phyloP scores from a whole-genome alignment of 306 rosid species.

The Cucurbita ficifolia region DNA sequence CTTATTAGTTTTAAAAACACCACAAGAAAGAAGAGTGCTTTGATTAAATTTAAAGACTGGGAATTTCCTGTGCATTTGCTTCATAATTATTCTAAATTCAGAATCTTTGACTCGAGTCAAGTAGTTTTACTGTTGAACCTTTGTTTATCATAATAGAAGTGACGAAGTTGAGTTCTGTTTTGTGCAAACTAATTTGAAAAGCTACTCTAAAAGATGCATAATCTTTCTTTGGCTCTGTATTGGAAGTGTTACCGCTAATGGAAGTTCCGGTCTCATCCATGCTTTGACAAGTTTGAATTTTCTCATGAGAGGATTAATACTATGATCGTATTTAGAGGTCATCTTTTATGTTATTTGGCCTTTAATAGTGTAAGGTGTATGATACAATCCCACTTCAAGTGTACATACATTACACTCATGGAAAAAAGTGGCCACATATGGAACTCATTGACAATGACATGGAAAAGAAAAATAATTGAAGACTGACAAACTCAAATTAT shows the following conservation, averaged over 20 bases:
- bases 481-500: too few species aligned
- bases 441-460: too few species aligned
- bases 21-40: background rate
- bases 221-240: background rate
- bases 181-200: background rate
- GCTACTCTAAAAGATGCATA: background rate
- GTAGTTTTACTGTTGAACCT: background rate
- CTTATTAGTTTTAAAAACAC: background rate
- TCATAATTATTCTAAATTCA: background rate
- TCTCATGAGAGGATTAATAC: too few species aligned
- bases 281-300: too few species aligned
- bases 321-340: too few species aligned
- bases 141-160: too few species aligned
- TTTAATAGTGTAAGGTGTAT: too few species aligned
- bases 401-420: too few species aligned
- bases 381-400: too few species aligned
- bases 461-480: too few species aligned
- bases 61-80: background rate
- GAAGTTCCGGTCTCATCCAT: background rate
- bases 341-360: too few species aligned
- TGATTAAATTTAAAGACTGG: background rate
- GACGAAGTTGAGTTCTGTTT: background rate
- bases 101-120: background rate
- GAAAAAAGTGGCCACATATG: too few species aligned
- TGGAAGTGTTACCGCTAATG: background rate